Evolutionary conservation across 768 basidiomycete genomes (phyloP), one percentile per base, ranked within the genome.

Genomic region (Leccinum disarticulatum): DNA sequence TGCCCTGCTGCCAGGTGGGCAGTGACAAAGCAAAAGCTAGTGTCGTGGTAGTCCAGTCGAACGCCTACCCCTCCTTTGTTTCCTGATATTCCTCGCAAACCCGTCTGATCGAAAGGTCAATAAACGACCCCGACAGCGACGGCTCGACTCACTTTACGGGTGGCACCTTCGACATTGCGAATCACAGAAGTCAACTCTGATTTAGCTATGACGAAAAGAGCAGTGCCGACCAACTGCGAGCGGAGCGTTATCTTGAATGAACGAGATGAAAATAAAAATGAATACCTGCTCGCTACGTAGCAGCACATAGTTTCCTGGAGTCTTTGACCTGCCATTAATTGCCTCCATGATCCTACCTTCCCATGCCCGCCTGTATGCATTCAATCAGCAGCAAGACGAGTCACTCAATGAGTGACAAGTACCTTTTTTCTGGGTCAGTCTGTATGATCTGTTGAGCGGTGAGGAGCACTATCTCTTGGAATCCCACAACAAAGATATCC

Each of bases 1-100:
- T 97, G 95, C 7, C 97, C 97, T n/a, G 97, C 95, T 15, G 97
- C 95, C 46, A 98, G 82, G 74, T 98, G 97, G 4, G 93, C 93
- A 9, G 96, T 98, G 62, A 99, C 73, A 76, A 98, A 95, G 76
- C 97, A 99, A 67, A 98, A 89, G 57, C 84, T 90, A 9, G 95
- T 91, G 69, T 95, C 94, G 64, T 91, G 82, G 67, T 92, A 93
- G 30, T 98, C 91, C 54, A 99, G 78, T 13, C 97, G 88, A 63
- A 99, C 93, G 6, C 89, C 95, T 13, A 96, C 91, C 2, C 94
- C 97, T 19, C 97, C 97, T 77, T 99, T 96, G 77, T 96, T 96
- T 30, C 95, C 97, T 1, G 94, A 94, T 85, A 98, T 94, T 13
- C 97, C 97, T 35, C 89, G 83, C 46, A 92, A 78, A 43, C 90